A percentile compares a stretch with the other conserved stretches of the same genome.
Evolutionary conservation across 2,329 filamentous ascomycete species (phyloP).

Genomic region (Trichoderma cornu-damae): DNA sequence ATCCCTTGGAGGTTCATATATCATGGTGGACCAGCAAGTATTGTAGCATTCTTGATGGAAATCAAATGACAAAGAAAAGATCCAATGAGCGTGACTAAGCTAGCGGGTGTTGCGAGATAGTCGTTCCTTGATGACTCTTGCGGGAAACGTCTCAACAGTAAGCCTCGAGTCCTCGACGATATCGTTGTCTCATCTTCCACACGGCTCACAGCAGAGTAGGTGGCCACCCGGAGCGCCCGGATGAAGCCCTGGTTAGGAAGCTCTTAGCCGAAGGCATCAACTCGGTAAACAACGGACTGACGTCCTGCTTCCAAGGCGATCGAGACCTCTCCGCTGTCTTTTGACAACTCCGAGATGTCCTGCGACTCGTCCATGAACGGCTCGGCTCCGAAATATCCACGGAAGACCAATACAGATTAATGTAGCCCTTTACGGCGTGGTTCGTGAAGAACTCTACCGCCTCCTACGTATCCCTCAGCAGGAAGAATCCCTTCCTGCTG

Average conservation of each 20-base stretch:
- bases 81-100: not conserved
- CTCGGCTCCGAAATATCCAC: conserved; percentile 3
- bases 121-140: conserved; percentile 2
- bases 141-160: conserved; percentile 4
- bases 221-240: not conserved
- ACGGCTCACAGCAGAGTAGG: not conserved
- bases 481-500: not conserved
- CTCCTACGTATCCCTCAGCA: conserved; percentile 5
- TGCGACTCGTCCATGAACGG: conserved; percentile 8
- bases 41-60: not conserved
- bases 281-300: not conserved
- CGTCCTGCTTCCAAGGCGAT: conserved; percentile 7
- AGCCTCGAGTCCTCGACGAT: conserved; percentile 1
- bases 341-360: conserved; percentile 6
- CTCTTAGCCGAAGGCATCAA: not conserved
- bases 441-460: conserved; percentile 6
- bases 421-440: conserved; percentile 10
- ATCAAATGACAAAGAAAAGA: not conserved
- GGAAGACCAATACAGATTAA: conserved; percentile 7
- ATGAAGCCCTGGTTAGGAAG: conserved; percentile 8
- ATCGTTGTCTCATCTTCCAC: not conserved
- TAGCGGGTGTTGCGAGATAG: not conserved
- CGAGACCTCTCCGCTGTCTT: not conserved
- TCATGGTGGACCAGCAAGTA: conserved; percentile 4
- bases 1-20: not conserved